Percentiles rank a stretch among this genome's conserved stretches.
These are phyloP conservation scores for Pseudoneurospora amorphoporcata DNA, from an alignment of 495 filamentous ascomycete genomes.

Conservation along the genomic window DNA sequence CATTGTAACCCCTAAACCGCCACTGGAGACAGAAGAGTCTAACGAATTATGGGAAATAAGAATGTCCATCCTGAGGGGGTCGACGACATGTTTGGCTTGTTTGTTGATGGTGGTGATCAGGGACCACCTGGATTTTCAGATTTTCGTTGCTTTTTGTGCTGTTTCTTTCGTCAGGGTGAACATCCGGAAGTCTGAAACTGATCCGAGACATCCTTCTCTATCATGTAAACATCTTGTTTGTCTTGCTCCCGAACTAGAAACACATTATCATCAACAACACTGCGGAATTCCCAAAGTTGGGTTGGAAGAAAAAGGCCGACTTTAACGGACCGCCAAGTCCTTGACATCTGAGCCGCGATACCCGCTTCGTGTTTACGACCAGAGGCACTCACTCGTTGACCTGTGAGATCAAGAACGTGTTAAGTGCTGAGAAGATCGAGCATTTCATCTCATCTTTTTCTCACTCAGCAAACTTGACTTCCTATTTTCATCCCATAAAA, in stretches of 20 bases:
- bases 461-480: neutral
- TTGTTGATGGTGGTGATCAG: neutral
- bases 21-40: neutral
- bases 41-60: neutral
- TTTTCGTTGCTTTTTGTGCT: neutral
- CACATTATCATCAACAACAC: neutral
- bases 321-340: neutral
- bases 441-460: neutral
- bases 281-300: neutral
- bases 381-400: neutral
- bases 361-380: neutral
- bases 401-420: neutral
- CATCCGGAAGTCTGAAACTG: neutral
- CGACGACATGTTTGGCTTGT: neutral
- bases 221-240: neutral
- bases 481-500: neutral
- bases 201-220: neutral
- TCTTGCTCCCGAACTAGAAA: neutral
- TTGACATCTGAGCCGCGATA: neutral
- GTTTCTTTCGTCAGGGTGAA: neutral
- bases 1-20: neutral
- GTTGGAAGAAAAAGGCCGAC: neutral
- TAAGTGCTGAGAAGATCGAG: neutral
- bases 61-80: neutral
- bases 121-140: neutral